Conservation (phyloP, 441 rosid genomes). For the Adansonia madagascariensis region DNA sequence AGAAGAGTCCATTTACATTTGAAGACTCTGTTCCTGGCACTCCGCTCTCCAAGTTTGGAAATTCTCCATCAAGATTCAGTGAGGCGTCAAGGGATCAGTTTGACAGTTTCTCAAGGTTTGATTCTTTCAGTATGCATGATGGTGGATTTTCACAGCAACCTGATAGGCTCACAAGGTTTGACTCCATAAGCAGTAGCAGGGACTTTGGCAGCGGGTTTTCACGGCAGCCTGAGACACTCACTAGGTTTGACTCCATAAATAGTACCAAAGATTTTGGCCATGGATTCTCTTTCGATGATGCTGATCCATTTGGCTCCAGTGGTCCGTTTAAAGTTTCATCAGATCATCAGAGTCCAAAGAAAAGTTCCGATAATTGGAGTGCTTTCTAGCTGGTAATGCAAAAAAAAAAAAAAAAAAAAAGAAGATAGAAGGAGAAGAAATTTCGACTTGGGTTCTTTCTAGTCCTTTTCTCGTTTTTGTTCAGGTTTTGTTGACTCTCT, state of each 20-base stretch:
- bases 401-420: background rate
- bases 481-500: slow-evolving; percentile 22
- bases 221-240: slow-evolving; percentile 47
- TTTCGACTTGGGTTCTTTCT: background rate
- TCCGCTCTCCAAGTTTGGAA: slow-evolving; percentile 77
- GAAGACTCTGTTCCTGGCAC: slow-evolving; percentile 94
- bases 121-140: slow-evolving; percentile 69
- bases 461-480: slow-evolving; percentile 17
- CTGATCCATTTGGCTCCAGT: slow-evolving; percentile 87
- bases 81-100: slow-evolving; percentile 72
- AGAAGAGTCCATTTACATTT: slow-evolving; percentile 63
- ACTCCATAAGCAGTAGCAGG: slow-evolving; percentile 75
- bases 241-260: slow-evolving; percentile 75
- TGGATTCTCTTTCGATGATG: slow-evolving; percentile 76
- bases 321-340: slow-evolving; percentile 90
- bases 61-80: slow-evolving; percentile 81
- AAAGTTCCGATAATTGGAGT: slow-evolving; percentile 61
- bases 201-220: slow-evolving; percentile 64
- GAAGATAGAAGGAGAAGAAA: background rate
- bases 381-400: slow-evolving; percentile 50
- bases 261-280: slow-evolving; percentile 75
- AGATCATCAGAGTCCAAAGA: slow-evolving; percentile 60
- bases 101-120: slow-evolving; percentile 82
- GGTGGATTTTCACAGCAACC: slow-evolving; percentile 64
- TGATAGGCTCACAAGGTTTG: slow-evolving; percentile 69